These are phyloP conservation scores for Ganoderma leucocontextum DNA, from an alignment of 1,284 basidiomycete genomes.

Conservation along the genomic window DNA sequence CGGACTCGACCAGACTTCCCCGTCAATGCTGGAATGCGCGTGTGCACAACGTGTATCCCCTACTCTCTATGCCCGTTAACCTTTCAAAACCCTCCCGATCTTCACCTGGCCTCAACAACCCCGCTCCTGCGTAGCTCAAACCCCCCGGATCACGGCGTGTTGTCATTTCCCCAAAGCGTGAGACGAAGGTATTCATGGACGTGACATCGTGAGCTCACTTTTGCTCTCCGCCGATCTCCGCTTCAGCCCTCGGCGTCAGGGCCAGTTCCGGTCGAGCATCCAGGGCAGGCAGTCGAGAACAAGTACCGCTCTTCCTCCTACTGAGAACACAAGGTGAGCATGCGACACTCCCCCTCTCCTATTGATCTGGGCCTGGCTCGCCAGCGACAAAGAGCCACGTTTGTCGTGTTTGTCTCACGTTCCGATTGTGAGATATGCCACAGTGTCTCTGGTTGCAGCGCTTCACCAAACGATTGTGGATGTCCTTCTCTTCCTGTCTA, in stretches of 20 bases:
- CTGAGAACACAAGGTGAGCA: conserved; percentile 14
- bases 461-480: not conserved
- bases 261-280: not conserved
- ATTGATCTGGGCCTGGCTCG: conserved; percentile 11
- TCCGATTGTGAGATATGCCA: conserved; percentile 1
- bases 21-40: not conserved
- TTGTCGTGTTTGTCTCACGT: conserved; percentile 26
- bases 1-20: not conserved
- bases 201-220: conserved; percentile 22
- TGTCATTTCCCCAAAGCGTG: not conserved
- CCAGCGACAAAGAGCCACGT: conserved; percentile 3
- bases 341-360: conserved; percentile 1
- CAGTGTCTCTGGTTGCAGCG: conserved; percentile 11
- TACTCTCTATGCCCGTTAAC: not conserved
- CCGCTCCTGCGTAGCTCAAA: not conserved
- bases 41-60: not conserved
- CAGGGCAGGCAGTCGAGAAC: conserved; percentile 23
- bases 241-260: conserved; percentile 11
- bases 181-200: not conserved
- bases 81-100: not conserved
- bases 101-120: not conserved
- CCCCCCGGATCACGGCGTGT: not conserved
- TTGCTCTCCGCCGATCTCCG: conserved; percentile 28
- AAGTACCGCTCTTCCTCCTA: conserved; percentile 26
- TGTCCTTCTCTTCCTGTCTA: not conserved